Evolutionary conservation across 257 asterid species (phyloP), one percentile per base, ranked within the genome.

Genomic region (Ligustrum vulgare): DNA sequence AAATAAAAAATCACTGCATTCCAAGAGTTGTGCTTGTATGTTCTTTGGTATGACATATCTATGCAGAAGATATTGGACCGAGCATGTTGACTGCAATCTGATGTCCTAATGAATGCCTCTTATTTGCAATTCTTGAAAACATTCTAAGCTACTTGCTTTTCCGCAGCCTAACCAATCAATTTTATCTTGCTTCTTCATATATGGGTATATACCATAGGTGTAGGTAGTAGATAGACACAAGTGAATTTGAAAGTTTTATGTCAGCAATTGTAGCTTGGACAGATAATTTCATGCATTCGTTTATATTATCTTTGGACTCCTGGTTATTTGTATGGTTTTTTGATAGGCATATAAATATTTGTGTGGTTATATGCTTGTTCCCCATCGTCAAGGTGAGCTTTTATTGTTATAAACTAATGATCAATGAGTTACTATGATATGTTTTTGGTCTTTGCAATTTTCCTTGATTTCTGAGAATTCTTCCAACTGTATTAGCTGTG

Each of bases 401-500:
- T 25, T 60, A 25, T 25, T 60, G 34, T 60, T 60, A 0, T 60
- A 60, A 25, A 60, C 67, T 22, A 9, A 28, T 60, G 67, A 60
- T 11, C 34, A 8, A 3, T 60, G 67, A 15, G 8, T 3, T 23
- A 25, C 20, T 60, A 23, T 60, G 32, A 18, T 20, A 20, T 60
- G 10, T 25, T 28, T 39, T 63, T 47, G 34, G 36, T 36, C 28
- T 72, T 15, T 62, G 28, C 25, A 63, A 72, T 75, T 37, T 35
- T 33, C 72, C 56, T 23, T 25, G 18, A 23, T 60, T 8, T 25
- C 81, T 25, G 49, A 33, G 65, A 6, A n/a, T 15, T 68, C 54
- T 72, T 41, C 43, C 31, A 39, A 62, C 76, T 49, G 63, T 37
- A 22, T 58, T 54, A 33, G 32, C 65, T 74, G 54, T 12, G 28